Percentiles rank a stretch among this genome's conserved stretches.
Evolutionary conservation across 805 yeast species (phyloP).

Genomic region (Saturnispora halmiae): DNA sequence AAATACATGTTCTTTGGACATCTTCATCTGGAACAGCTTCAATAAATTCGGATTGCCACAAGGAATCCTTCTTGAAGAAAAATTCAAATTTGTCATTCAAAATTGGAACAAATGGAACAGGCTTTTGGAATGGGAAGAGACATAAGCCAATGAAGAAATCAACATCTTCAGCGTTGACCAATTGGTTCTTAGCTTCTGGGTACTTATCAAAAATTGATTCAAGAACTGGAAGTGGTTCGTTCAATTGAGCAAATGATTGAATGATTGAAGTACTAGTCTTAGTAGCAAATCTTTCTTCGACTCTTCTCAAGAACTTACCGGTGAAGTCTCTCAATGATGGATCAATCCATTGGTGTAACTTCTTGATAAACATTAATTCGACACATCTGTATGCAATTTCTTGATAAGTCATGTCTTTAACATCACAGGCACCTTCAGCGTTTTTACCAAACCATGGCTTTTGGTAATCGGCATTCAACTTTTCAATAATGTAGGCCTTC

Average conservation of each 20-base stretch:
- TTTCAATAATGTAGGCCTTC: constrained; percentile 76
- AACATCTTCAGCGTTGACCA: constrained; percentile 89
- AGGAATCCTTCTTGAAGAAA: constrained; percentile 96
- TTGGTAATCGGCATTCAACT: constrained; percentile 89
- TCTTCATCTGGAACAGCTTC: constrained; percentile 94
- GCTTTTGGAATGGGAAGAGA: constrained; percentile 81
- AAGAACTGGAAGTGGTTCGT: constrained; percentile 53
- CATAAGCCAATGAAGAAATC: constrained; percentile 84
- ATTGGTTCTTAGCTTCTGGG: constrained; percentile 70
- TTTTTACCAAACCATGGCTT: constrained; percentile 95
- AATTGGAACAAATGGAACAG: constrained; percentile 95
- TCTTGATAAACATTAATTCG: constrained; percentile 77
- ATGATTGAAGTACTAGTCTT: constrained; percentile 53
- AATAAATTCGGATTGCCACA: constrained; percentile 97
- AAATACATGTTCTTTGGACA: constrained; percentile 97
- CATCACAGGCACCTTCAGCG: constrained; percentile 70
- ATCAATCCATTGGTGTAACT: constrained; percentile 83
- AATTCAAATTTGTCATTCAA: constrained; percentile 90
- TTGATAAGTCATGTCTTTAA: constrained; percentile 91
- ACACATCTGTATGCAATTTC: constrained; percentile 83
- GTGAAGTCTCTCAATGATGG: constrained; percentile 72
- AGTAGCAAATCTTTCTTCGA: constrained; percentile 88
- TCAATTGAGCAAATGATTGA: constrained; percentile 62
- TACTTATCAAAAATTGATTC: constrained; percentile 55
- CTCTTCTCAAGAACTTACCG: constrained; percentile 83